Conservation (phyloP, 257 asterid genomes). For the Osmanthus fragrans region DNA sequence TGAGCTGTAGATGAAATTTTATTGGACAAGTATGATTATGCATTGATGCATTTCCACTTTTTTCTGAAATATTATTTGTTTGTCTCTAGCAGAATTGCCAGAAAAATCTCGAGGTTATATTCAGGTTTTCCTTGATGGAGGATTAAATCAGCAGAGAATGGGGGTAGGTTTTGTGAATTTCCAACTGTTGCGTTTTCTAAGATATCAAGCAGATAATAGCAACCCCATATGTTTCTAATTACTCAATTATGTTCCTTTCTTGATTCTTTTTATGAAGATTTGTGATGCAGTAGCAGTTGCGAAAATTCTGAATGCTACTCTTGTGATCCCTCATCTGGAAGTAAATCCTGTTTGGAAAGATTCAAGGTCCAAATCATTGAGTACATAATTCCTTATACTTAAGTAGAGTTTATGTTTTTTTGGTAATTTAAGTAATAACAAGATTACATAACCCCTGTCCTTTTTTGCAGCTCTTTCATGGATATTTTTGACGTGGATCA, state of each 20-base stretch:
- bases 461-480: conserved; percentile 63
- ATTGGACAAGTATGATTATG: background rate
- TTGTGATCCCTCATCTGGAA: conserved; percentile 87
- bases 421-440: conserved; percentile 14
- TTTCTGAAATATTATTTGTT: background rate
- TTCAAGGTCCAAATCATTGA: conserved; percentile 62
- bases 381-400: conserved; percentile 3
- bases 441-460: background rate
- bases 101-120: conserved; percentile 79
- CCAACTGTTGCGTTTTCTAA: background rate
- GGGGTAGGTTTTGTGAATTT: conserved; percentile 50
- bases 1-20: background rate
- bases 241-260: conserved; percentile 18
- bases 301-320: conserved; percentile 91
- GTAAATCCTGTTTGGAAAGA: conserved; percentile 98
- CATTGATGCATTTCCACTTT: background rate
- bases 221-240: background rate
- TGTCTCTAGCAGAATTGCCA: conserved; percentile 51
- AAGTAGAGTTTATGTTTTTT: background rate
- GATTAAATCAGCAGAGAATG: conserved; percentile 95
- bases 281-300: conserved; percentile 99
- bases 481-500: conserved; percentile 96
- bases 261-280: conserved; percentile 43
- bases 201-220: background rate
- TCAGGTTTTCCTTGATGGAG: conserved; percentile 97